Percentiles rank a stretch among this genome's conserved stretches.
These are phyloP conservation scores for Allium fistulosum DNA, from an alignment of 106 monocot genomes.

Conservation along the genomic window DNA sequence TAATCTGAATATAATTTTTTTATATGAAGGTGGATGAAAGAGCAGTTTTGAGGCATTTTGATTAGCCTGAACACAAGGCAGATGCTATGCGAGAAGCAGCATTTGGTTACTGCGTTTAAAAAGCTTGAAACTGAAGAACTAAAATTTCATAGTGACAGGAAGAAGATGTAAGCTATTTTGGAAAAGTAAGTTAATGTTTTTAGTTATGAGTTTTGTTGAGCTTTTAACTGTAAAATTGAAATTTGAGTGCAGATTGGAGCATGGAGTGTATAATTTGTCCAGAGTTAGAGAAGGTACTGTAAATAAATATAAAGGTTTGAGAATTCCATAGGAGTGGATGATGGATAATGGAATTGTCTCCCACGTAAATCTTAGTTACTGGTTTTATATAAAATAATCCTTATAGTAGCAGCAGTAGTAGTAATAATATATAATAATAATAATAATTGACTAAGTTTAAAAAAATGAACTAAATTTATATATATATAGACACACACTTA, in stretches of 20 bases:
- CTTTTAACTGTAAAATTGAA: not conserved
- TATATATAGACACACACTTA: too few species aligned
- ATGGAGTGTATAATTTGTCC: constrained; percentile 70
- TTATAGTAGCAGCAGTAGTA: too few species aligned
- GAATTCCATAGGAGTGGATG: constrained; percentile 96
- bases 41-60: constrained; percentile 95
- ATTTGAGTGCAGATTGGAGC: constrained; percentile 59
- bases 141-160: constrained; percentile 54
- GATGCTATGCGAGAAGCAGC: constrained; percentile 97
- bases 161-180: constrained; percentile 82
- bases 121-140: constrained; percentile 69
- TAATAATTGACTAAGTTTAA: too few species aligned
- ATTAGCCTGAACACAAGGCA: constrained; percentile 95
- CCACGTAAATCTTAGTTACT: constrained; percentile 36
- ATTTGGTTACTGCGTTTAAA: constrained; percentile 89
- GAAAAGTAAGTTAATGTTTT: constrained; percentile 60
- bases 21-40: constrained; percentile 86
- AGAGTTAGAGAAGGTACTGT: constrained; percentile 60
- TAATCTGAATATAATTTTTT: not conserved
- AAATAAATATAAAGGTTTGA: constrained; percentile 59
- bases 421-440: too few species aligned
- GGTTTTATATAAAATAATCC: too few species aligned
- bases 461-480: too few species aligned
- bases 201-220: not conserved
- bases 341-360: constrained; percentile 61